Evolutionary conservation across 2,329 filamentous ascomycete species (phyloP).

Genomic region (Cadophora gregata): DNA sequence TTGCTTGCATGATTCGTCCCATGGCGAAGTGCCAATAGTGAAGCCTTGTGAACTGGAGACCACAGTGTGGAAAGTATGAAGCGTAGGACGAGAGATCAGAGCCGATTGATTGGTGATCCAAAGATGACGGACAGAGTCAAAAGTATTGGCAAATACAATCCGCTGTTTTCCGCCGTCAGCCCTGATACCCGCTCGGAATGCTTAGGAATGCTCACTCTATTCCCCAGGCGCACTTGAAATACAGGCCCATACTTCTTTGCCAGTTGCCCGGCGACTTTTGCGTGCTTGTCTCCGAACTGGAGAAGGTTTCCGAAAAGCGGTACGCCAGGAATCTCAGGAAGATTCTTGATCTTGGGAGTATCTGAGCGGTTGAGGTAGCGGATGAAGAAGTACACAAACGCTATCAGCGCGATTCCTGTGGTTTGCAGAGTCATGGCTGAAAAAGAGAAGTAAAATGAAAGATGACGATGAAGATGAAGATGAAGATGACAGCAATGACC

Average conservation of each 20-base stretch:
- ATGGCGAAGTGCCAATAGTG: slow-evolving; percentile 83
- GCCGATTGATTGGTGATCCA: slow-evolving; percentile 83
- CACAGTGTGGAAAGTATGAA: slow-evolving; percentile 83
- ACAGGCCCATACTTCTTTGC: slow-evolving; percentile 67
- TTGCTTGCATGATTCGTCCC: slow-evolving; percentile 81
- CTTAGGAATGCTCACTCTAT: slow-evolving; percentile 53
- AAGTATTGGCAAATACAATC: slow-evolving; percentile 80
- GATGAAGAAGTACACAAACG: slow-evolving; percentile 36
- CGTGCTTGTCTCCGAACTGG: slow-evolving; percentile 63
- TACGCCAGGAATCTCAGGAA: slow-evolving; percentile 66
- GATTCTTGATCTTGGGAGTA: slow-evolving; percentile 63
- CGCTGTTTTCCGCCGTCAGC: slow-evolving; percentile 49
- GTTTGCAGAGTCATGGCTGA: slow-evolving; percentile 34
- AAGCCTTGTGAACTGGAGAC: slow-evolving; percentile 79
- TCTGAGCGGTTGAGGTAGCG: slow-evolving; percentile 56
- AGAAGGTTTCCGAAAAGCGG: slow-evolving; percentile 69
- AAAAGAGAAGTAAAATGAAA: not conserved
- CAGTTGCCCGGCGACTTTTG: slow-evolving; percentile 60
- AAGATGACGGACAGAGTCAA: slow-evolving; percentile 73
- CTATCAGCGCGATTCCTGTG: slow-evolving; percentile 40
- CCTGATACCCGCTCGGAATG: slow-evolving; percentile 10
- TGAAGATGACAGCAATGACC: not conserved
- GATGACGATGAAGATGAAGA: not conserved
- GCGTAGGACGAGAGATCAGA: slow-evolving; percentile 76
- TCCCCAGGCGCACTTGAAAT: slow-evolving; percentile 72